A percentile compares a stretch with the other conserved stretches of the same genome.
Evolutionary conservation across 225 moss, liverwort and hornwort species (phyloP).

Genomic region (Asterella californica): DNA sequence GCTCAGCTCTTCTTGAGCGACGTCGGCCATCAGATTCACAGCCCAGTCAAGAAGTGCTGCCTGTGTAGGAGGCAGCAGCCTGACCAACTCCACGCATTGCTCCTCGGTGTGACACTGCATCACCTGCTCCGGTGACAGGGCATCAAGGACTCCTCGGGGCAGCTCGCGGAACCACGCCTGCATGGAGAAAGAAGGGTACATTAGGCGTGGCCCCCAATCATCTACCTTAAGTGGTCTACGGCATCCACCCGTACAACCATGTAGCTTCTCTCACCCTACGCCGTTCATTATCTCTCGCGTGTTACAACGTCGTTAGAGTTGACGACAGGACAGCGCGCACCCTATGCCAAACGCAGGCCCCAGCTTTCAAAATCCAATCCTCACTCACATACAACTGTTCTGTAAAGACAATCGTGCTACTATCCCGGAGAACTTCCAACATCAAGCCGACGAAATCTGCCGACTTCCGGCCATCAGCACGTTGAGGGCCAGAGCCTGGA

Average conservation of each 20-base stretch:
- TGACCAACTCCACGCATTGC: conserved; percentile 77
- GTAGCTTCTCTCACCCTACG: not conserved
- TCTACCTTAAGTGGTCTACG: not conserved
- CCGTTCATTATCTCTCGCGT: not conserved
- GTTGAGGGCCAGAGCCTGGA: not conserved
- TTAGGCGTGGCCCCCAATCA: not conserved
- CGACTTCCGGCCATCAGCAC: not conserved
- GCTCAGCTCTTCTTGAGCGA: conserved; percentile 79
- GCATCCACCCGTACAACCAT: not conserved
- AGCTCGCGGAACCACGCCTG: conserved; percentile 99
- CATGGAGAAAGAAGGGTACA: not conserved
- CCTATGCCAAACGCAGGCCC: not conserved
- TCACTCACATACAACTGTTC: not conserved
- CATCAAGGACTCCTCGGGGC: conserved; percentile 81
- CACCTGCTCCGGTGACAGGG: conserved; percentile 86
- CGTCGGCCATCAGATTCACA: conserved; percentile 95
- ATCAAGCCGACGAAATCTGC: not conserved
- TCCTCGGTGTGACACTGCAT: conserved; percentile 88
- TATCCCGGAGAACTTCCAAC: not conserved
- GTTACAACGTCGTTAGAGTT: not conserved
- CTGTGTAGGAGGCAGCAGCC: conserved; percentile 80
- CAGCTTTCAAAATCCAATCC: not conserved
- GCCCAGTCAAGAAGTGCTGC: conserved; percentile 98
- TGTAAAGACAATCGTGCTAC: not conserved
- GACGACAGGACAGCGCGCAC: not conserved